Percentiles rank a stretch among this genome's conserved stretches.
phyloP scores from a whole-genome alignment of 116 monocot genomes.

The Thalassia testudinum region DNA sequence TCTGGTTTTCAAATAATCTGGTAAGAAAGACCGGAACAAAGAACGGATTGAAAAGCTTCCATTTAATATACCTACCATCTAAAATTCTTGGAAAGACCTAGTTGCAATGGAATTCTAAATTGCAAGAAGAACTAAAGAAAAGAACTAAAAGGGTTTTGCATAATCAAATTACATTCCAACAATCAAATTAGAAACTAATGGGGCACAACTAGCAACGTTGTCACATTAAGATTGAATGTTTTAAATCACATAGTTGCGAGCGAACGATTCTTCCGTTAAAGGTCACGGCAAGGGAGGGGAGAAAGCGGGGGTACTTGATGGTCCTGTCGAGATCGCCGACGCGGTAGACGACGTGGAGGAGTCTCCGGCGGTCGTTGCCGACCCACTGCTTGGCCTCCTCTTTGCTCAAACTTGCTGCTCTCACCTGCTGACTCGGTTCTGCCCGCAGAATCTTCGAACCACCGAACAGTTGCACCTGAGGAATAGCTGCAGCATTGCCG shows the following conservation, averaged over 20 bases:
- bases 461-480: conserved; percentile 23
- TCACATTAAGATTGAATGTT: too few species aligned
- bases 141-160: too few species aligned
- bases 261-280: too few species aligned
- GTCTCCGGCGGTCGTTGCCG: conserved; percentile 50
- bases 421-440: conserved; percentile 6
- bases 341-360: conserved; percentile 86
- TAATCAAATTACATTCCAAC: background rate
- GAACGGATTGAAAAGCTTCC: too few species aligned
- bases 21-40: too few species aligned
- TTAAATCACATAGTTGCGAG: too few species aligned
- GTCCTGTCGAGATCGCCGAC: conserved; percentile 84
- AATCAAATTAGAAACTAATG: background rate
- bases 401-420: conserved; percentile 25
- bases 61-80: too few species aligned
- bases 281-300: too few species aligned
- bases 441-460: conserved; percentile 8
- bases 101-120: too few species aligned
- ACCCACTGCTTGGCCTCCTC: conserved; percentile 53
- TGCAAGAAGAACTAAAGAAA: too few species aligned
- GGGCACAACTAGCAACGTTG: background rate
- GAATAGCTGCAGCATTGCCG: conserved; percentile 15
- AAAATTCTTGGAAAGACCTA: too few species aligned
- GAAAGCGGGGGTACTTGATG: conserved; percentile 83
- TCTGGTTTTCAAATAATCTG: too few species aligned